Evolutionary conservation across 2,329 filamentous ascomycete genomes (phyloP), one percentile per base, ranked within the genome.

Genomic region (Aureobasidium sp.): DNA sequence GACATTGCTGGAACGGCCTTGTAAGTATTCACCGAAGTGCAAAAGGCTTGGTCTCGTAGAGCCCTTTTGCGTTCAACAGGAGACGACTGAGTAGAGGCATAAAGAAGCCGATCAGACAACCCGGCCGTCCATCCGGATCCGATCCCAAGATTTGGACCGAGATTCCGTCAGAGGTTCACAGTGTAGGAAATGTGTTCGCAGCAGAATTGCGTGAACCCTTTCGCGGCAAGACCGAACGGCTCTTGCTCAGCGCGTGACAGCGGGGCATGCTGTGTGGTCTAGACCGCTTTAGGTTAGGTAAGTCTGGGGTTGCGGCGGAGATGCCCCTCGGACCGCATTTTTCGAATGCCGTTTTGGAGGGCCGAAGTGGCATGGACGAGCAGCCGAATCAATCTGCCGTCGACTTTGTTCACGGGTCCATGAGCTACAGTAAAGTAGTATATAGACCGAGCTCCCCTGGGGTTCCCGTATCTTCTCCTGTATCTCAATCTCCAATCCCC

Each of bases 351-450:
- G 54, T 22, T 47, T 48, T 48, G 42, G 54, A 35, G 54, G 5
- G 40, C 54, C 54, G 54, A 58, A 31, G 19, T 37, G 42, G 40
- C 24, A 22, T 44, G 42, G n/a, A 47, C 54, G 22, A 58, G 54
- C 54, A 58, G 54, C 54, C 54, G 54, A 58, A 48, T 58, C 42
- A 57, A 54, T 58, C 54, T 58, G 54, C 54, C 54, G 54, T 57
- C 53, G 19, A 39, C 11, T 44, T 44, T 45, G 53, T 31, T 27
- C 31, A 31, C 12, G 33, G 40, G 29, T 33, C 53, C 39, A 57
- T 17, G 14, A 45, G 40, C 40, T 57, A 29, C 31, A 33, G 42
- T 29, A 33, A 45, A 49, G 19, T 24, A 60, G 45, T 60, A 60
- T 60, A 60, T 60, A 60, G 57, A 60, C 22, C 57, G 37, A 35